A percentile compares a stretch with the other conserved stretches of the same genome.
Evolutionary conservation across 768 basidiomycete species (phyloP).

Genomic region (Russula lepida): DNA sequence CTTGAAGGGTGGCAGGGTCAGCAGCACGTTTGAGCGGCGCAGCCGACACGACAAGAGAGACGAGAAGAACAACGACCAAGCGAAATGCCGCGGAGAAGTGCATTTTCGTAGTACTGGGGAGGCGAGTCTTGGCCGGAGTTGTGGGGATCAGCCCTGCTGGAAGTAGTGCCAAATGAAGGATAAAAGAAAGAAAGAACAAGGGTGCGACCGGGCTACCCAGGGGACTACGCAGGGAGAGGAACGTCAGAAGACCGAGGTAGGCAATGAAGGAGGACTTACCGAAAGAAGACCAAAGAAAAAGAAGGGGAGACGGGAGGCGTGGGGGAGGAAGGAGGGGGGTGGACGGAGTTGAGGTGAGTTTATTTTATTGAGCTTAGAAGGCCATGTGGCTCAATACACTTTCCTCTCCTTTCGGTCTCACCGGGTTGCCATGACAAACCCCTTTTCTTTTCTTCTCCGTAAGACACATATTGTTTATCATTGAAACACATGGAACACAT

Average conservation of each 20-base stretch:
- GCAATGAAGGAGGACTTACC: neutral
- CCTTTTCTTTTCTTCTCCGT: neutral
- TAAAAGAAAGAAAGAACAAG: constrained; percentile 37
- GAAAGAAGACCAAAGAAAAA: neutral
- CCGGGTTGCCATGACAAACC: neutral
- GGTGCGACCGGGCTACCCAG: constrained; percentile 71
- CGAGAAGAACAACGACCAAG: constrained; percentile 33
- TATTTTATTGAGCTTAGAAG: no score
- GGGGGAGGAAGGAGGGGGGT: neutral
- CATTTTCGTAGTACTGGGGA: constrained; percentile 36
- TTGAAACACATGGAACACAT: neutral
- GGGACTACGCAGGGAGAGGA: constrained; percentile 21
- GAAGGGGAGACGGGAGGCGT: neutral
- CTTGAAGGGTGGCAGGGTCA: constrained; percentile 35
- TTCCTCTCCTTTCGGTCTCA: neutral
- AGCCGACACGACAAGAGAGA: constrained; percentile 40
- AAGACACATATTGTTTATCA: neutral
- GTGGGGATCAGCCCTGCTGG: constrained; percentile 27
- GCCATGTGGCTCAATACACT: no score
- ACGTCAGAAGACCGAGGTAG: neutral
- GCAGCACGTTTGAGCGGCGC: constrained; percentile 38
- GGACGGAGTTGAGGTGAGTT: neutral
- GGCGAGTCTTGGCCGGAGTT: neutral
- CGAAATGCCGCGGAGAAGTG: constrained; percentile 34
- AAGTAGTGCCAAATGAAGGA: neutral